Conservation (phyloP, 495 filamentous ascomycete genomes). For the Margaritispora aquatica region DNA sequence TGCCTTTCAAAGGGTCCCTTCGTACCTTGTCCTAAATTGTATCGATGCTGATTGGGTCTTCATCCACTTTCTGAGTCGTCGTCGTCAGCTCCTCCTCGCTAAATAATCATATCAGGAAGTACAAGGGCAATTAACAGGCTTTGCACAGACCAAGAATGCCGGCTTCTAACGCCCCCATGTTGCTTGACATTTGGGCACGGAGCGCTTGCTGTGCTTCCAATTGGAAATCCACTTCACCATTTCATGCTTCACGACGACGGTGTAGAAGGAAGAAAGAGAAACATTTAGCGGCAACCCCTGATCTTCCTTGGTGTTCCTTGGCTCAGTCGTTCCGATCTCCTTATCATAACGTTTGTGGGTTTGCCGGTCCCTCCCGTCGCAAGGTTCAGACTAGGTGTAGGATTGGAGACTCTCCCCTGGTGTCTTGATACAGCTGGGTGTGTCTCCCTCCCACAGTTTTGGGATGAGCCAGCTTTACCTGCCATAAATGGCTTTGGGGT, state of each 20-base stretch:
- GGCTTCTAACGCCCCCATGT: neutral
- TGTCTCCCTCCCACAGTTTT: no score
- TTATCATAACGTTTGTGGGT: no score
- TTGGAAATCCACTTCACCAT: neutral
- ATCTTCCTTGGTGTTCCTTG: no score
- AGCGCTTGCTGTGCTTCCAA: neutral
- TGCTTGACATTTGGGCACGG: neutral
- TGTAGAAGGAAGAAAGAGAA: no score
- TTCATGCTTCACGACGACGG: neutral
- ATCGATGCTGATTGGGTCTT: no score
- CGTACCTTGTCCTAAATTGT: neutral
- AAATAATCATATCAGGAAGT: neutral
- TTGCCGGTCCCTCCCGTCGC: neutral
- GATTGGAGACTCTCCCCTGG: no score
- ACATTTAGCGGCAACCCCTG: no score
- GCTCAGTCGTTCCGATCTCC: no score
- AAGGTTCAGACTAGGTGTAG: neutral
- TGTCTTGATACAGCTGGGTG: neutral
- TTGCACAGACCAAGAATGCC: constrained; percentile 1
- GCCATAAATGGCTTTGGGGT: neutral
- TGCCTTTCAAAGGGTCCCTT: neutral
- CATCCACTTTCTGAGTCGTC: neutral
- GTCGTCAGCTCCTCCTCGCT: constrained; percentile 10
- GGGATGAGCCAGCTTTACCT: neutral
- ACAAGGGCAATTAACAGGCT: neutral